Percentiles rank a stretch among this genome's conserved stretches.
Conservation (phyloP, 2,329 filamentous ascomycete species). For the Stachybotrys elegans region DNA sequence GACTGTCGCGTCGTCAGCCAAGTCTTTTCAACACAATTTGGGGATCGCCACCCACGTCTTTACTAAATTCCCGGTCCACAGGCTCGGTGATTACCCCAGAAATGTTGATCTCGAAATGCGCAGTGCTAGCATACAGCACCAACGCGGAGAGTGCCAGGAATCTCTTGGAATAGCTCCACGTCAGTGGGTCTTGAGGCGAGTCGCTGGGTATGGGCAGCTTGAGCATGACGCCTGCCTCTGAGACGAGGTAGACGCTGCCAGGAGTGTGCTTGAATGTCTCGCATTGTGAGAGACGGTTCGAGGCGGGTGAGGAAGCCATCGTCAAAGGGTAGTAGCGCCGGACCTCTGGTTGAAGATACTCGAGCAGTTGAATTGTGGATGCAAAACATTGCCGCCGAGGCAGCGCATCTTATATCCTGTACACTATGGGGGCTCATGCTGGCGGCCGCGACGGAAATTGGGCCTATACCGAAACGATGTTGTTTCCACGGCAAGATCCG, state of each 20-base stretch:
- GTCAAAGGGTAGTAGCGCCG: too few species aligned
- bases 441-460: too few species aligned
- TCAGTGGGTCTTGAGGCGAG: slow-evolving; percentile 13
- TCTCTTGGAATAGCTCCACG: slow-evolving; percentile 5
- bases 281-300: too few species aligned
- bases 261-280: too few species aligned
- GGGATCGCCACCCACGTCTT: not conserved
- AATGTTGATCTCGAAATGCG: slow-evolving; percentile 1
- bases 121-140: not conserved
- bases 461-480: too few species aligned
- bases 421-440: too few species aligned
- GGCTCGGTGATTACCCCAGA: not conserved
- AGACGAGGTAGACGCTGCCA: slow-evolving; percentile 17
- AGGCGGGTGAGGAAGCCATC: too few species aligned
- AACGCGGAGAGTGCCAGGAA: not conserved
- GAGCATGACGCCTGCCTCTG: slow-evolving; percentile 11
- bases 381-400: too few species aligned
- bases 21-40: not conserved
- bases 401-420: too few species aligned
- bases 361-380: too few species aligned
- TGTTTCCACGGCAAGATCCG: too few species aligned
- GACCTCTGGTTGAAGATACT: too few species aligned
- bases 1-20: not conserved
- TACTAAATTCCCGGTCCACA: not conserved
- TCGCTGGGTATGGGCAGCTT: slow-evolving; percentile 13